Percentiles rank a stretch among this genome's conserved stretches.
Conservation (phyloP, 2,329 filamentous ascomycete species). For the Ilyonectria sp. region DNA sequence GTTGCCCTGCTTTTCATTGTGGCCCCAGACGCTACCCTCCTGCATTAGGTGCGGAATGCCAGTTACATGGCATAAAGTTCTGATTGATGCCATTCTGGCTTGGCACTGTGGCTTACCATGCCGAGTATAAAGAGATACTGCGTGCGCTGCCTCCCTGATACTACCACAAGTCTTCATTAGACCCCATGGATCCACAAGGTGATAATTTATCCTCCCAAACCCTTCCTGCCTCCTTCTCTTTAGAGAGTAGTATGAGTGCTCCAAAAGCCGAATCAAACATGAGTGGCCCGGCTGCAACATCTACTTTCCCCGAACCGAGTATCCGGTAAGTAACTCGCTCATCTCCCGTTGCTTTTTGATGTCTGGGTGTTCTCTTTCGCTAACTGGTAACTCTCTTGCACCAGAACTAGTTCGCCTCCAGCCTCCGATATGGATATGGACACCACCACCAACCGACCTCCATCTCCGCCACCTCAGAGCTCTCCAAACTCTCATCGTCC, state of each 20-base stretch:
- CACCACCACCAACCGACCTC: background rate
- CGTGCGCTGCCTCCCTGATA: background rate
- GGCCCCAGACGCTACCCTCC: background rate
- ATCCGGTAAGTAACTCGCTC: background rate
- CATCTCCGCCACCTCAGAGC: background rate
- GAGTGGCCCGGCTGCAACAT: background rate
- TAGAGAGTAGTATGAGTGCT: background rate
- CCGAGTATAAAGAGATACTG: slow-evolving; percentile 2
- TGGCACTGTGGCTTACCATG: background rate
- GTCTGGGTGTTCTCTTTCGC: background rate
- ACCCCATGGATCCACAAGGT: slow-evolving; percentile 4
- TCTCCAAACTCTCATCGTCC: background rate
- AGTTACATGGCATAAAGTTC: background rate
- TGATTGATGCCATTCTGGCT: background rate
- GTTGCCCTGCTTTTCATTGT: background rate
- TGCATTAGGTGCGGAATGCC: background rate
- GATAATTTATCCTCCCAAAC: background rate
- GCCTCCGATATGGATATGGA: background rate
- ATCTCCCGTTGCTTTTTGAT: background rate
- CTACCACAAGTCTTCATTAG: background rate
- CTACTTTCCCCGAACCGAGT: slow-evolving; percentile 2
- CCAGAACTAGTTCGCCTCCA: background rate
- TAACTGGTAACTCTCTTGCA: background rate
- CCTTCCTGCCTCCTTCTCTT: background rate
- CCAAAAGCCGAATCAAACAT: background rate